phyloP scores from a whole-genome alignment of 1,284 basidiomycete genomes.

The Pholiota adiposa region DNA sequence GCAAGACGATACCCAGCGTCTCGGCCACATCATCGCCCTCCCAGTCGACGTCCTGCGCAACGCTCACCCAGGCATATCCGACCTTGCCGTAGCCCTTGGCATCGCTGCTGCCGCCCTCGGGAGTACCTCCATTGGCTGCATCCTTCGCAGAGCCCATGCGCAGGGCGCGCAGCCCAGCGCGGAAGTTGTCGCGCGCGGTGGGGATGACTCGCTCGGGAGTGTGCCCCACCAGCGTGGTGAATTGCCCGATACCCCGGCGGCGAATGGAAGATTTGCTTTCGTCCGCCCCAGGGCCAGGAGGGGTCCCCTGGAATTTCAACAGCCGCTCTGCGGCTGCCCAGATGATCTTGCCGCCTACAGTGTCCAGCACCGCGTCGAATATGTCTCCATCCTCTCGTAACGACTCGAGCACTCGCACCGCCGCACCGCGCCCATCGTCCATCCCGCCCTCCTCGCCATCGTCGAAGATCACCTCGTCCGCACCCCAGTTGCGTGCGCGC shows the following conservation, averaged over 20 bases:
- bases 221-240: constrained; percentile 79
- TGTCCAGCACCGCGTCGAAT: constrained; percentile 83
- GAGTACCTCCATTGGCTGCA: constrained; percentile 29
- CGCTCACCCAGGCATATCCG: constrained; percentile 76
- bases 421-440: constrained; percentile 47
- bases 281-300: background rate
- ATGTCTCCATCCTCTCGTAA: constrained; percentile 57
- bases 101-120: constrained; percentile 18
- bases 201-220: constrained; percentile 63
- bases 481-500: constrained; percentile 64
- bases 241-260: constrained; percentile 50
- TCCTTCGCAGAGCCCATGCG: constrained; percentile 38
- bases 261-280: constrained; percentile 7
- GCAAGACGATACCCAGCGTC: constrained; percentile 60
- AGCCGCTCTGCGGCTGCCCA: constrained; percentile 74
- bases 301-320: constrained; percentile 41
- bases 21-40: constrained; percentile 77
- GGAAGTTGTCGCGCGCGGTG: constrained; percentile 70
- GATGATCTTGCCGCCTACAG: constrained; percentile 74
- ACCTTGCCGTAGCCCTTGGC: constrained; percentile 41
- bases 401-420: constrained; percentile 56
- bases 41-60: constrained; percentile 76
- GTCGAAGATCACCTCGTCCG: constrained; percentile 66
- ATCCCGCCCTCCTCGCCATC: constrained; percentile 41
- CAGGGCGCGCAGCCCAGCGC: constrained; percentile 68